A percentile compares a stretch with the other conserved stretches of the same genome.
phyloP scores from a whole-genome alignment of 2,329 filamentous ascomycete species.

The Daldinia eschscholtzii region DNA sequence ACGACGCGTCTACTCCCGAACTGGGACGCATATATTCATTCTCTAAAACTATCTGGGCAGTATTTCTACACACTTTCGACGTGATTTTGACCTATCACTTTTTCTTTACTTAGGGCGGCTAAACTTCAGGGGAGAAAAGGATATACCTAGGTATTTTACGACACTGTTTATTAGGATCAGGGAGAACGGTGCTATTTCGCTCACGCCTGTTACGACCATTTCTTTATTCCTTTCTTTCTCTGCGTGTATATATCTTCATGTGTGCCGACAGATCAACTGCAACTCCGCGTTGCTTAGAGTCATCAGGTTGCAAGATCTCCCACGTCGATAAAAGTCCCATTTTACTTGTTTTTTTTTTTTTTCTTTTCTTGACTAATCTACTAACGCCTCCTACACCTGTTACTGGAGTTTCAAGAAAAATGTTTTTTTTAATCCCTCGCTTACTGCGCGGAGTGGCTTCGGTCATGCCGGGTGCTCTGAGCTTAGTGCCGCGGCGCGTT shows the following conservation, averaged over 20 bases:
- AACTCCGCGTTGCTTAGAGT: slow-evolving; percentile 22
- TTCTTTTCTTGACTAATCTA: slow-evolving; percentile 7
- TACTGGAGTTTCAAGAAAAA: slow-evolving; percentile 13
- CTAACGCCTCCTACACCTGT: slow-evolving; percentile 13
- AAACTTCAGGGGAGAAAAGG: slow-evolving; percentile 33
- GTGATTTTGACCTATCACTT: slow-evolving; percentile 17
- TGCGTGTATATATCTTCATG: slow-evolving; percentile 30
- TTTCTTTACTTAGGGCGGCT: slow-evolving; percentile 28
- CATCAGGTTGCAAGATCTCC: slow-evolving; percentile 21
- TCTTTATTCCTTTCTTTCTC: slow-evolving; percentile 17
- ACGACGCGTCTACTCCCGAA: slow-evolving; percentile 21
- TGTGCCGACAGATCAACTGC: slow-evolving; percentile 12
- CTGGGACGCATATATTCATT: slow-evolving; percentile 16
- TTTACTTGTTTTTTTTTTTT: slow-evolving; percentile 18
- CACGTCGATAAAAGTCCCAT: slow-evolving; percentile 22
- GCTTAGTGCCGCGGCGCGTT: slow-evolving; percentile 37
- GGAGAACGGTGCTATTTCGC: slow-evolving; percentile 26
- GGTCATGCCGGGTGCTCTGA: slow-evolving; percentile 43
- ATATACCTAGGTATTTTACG: slow-evolving; percentile 39
- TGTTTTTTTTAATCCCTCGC: slow-evolving; percentile 39
- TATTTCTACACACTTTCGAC: slow-evolving; percentile 13
- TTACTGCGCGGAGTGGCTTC: slow-evolving; percentile 42
- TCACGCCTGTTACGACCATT: slow-evolving; percentile 40
- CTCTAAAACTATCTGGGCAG: slow-evolving; percentile 12
- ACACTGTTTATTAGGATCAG: slow-evolving; percentile 29